These are phyloP conservation scores for Yamadazyma taylorii DNA, from an alignment of 1,139 yeast species.

Conservation along the genomic window DNA sequence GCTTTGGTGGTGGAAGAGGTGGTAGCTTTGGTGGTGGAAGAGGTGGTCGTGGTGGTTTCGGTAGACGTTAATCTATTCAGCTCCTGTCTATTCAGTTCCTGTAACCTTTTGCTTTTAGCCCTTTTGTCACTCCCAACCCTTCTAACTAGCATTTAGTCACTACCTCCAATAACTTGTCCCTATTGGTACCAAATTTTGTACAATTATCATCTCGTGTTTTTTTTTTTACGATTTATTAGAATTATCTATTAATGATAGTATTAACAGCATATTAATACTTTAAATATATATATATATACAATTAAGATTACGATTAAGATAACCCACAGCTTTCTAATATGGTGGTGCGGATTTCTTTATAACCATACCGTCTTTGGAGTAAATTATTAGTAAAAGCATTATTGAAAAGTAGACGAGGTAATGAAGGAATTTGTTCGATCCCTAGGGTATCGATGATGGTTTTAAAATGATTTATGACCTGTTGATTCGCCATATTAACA, in stretches of 20 bases:
- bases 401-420: constrained; percentile 36
- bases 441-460: constrained; percentile 23
- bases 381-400: constrained; percentile 28
- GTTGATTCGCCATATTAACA: constrained; percentile 21
- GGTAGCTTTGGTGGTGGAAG: constrained; percentile 44
- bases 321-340: constrained; percentile 35
- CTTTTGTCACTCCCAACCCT: too few relatives aligned
- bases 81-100: neutral
- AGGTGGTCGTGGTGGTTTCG: constrained; percentile 42
- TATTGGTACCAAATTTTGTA: neutral
- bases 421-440: constrained; percentile 24
- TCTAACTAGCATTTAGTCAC: too few relatives aligned
- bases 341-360: constrained; percentile 34
- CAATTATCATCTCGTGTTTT: constrained; percentile 1
- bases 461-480: constrained; percentile 24
- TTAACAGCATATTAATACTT: constrained; percentile 1
- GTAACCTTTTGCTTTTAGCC: neutral
- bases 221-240: constrained; percentile 1
- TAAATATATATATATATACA: constrained; percentile 2
- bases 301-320: constrained; percentile 1
- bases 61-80: constrained; percentile 21
- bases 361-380: constrained; percentile 30
- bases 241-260: neutral
- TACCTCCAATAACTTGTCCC: too few relatives aligned
- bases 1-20: constrained; percentile 47